A percentile compares a stretch with the other conserved stretches of the same genome.
phyloP scores from a whole-genome alignment of 768 basidiomycete species.

The Cantharellus cinnabarinus region DNA sequence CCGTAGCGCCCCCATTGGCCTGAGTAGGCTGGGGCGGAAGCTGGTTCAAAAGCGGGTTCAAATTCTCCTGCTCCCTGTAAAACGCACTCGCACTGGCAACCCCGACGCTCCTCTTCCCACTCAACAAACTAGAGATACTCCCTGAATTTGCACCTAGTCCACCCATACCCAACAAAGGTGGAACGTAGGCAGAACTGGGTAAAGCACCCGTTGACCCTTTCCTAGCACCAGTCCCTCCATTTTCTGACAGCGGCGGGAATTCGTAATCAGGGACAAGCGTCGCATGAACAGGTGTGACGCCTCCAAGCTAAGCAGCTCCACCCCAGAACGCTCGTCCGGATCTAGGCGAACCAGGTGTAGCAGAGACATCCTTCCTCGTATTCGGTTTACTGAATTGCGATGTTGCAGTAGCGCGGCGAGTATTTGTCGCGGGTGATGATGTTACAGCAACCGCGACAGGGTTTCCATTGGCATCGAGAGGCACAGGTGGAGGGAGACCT shows the following conservation, averaged over 20 bases:
- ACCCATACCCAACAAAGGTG: not conserved
- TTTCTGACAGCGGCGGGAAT: slow-evolving; percentile 9
- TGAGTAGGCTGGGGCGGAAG: not conserved
- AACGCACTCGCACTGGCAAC: not conserved
- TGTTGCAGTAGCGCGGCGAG: slow-evolving; percentile 8
- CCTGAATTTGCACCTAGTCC: not conserved
- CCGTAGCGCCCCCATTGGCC: too few species aligned
- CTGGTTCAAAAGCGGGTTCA: slow-evolving; percentile 56
- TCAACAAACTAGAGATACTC: slow-evolving; percentile 10
- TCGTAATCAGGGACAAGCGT: slow-evolving; percentile 57
- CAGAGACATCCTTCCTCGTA: slow-evolving; percentile 47
- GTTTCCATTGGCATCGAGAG: not conserved
- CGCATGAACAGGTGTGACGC: slow-evolving; percentile 69
- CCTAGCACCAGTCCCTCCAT: too few species aligned
- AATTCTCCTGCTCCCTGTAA: slow-evolving; percentile 36
- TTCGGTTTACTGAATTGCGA: slow-evolving; percentile 35
- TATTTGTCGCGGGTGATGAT: slow-evolving; percentile 6
- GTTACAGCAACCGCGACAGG: slow-evolving; percentile 5
- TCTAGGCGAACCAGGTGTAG: slow-evolving; percentile 32
- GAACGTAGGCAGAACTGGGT: slow-evolving; percentile 1
- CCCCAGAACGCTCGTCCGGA: slow-evolving; percentile 62
- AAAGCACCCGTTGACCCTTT: not conserved
- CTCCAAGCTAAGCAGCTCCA: slow-evolving; percentile 38
- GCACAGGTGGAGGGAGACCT: slow-evolving; percentile 18
- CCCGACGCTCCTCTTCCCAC: too few species aligned